These are phyloP conservation scores for Penstemon davidsonii DNA, from an alignment of 257 asterid species.

Conservation along the genomic window DNA sequence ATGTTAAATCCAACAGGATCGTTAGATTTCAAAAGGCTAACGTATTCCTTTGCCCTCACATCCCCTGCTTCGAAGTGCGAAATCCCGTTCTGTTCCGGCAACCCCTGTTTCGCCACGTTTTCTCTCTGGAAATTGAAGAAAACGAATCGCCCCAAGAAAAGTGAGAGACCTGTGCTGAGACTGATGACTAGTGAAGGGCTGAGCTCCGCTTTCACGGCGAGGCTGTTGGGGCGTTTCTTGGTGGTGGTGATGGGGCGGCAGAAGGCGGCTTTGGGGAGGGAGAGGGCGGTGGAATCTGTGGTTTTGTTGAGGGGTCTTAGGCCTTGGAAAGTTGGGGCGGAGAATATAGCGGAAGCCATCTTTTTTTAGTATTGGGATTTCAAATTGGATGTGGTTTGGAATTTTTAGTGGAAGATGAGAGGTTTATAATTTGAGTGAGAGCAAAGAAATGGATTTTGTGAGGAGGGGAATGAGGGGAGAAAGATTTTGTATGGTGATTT, in stretches of 20 bases:
- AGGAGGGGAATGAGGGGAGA: constrained; percentile 47
- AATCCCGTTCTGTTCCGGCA: constrained; percentile 85
- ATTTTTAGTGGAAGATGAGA: background rate
- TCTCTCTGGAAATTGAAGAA: constrained; percentile 98
- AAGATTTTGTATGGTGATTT: constrained; percentile 42
- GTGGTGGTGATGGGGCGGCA: constrained; percentile 37
- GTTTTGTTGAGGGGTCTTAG: constrained; percentile 77
- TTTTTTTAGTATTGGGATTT: background rate
- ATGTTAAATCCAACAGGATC: constrained; percentile 96
- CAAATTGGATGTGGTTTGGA: background rate
- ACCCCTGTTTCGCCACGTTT: constrained; percentile 82
- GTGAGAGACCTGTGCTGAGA: constrained; percentile 87
- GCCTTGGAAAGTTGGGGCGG: constrained; percentile 85
- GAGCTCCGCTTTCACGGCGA: constrained; percentile 67
- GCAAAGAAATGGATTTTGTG: constrained; percentile 37
- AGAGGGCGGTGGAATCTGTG: constrained; percentile 41
- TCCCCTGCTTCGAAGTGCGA: constrained; percentile 96
- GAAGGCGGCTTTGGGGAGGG: constrained; percentile 29
- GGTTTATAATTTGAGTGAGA: constrained; percentile 7
- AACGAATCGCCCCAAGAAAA: constrained; percentile 86
- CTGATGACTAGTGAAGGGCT: constrained; percentile 74
- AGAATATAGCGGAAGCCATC: constrained; percentile 80
- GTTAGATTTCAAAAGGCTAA: constrained; percentile 83
- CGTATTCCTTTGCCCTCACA: constrained; percentile 84
- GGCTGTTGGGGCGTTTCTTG: constrained; percentile 27